phyloP scores from a whole-genome alignment of 2,329 filamentous ascomycete species.

The Trichoderma atrobrunneum region DNA sequence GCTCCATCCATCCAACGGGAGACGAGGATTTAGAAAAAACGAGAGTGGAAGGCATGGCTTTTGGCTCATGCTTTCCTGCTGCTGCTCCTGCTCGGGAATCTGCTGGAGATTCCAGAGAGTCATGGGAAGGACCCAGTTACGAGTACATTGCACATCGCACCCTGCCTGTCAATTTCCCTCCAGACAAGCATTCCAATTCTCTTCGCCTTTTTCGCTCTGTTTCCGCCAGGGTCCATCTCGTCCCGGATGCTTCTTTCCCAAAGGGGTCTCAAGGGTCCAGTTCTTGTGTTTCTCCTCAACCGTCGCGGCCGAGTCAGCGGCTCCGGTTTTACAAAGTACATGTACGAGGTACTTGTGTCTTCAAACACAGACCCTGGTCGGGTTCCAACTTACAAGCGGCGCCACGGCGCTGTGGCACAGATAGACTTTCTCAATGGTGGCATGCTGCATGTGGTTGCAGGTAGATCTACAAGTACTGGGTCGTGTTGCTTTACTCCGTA shows the following conservation, averaged over 20 bases:
- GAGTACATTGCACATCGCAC: neutral
- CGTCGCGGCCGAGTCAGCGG: conserved; percentile 10
- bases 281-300: neutral
- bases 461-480: neutral
- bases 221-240: neutral
- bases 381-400: neutral
- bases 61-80: neutral
- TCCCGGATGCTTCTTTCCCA: neutral
- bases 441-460: neutral
- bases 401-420: neutral
- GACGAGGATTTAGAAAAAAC: neutral
- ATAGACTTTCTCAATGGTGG: neutral
- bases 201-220: no score
- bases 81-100: neutral
- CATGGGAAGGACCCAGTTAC: neutral
- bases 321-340: neutral
- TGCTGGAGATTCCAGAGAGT: neutral
- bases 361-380: neutral
- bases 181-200: neutral
- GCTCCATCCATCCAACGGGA: conserved; percentile 13
- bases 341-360: neutral
- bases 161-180: neutral
- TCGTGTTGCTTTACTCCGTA: neutral
- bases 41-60: neutral
- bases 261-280: neutral